phyloP scores from a whole-genome alignment of 148 eudicot genomes.

The Fagopyrum homotropicum region DNA sequence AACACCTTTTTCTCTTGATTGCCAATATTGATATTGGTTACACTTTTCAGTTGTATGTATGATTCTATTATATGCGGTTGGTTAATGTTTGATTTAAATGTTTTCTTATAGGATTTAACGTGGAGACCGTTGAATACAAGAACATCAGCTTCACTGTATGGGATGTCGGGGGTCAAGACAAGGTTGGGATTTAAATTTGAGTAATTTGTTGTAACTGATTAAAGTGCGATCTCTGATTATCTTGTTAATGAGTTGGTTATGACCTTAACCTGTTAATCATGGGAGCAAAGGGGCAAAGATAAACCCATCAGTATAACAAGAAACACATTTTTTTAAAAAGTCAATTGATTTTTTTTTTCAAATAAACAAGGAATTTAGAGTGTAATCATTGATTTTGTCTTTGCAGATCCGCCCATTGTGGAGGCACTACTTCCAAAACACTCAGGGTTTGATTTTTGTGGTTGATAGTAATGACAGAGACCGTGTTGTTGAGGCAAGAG shows the following conservation, averaged over 20 bases:
- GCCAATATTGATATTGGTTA: neutral
- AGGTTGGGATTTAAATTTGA: neutral
- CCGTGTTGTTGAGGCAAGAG: slow-evolving; percentile 78
- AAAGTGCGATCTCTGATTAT: neutral
- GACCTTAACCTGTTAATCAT: neutral
- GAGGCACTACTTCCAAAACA: slow-evolving; percentile 86
- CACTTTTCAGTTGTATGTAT: neutral
- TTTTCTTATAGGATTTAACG: slow-evolving; percentile 10
- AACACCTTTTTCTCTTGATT: neutral
- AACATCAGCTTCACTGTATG: slow-evolving; percentile 36
- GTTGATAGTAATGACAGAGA: slow-evolving; percentile 88
- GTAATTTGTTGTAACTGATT: neutral
- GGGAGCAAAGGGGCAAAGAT: neutral
- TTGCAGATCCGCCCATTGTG: slow-evolving; percentile 84
- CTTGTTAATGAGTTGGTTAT: neutral
- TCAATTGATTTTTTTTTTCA: neutral
- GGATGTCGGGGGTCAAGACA: slow-evolving; percentile 16
- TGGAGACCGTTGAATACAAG: slow-evolving; percentile 42
- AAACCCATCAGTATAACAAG: neutral
- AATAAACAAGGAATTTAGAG: neutral
- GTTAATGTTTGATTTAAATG: neutral
- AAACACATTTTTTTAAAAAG: neutral
- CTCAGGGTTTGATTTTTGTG: slow-evolving; percentile 76
- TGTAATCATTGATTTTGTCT: neutral
- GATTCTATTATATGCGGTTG: neutral